phyloP scores from a whole-genome alignment of 345 rosid species.

The Trapa bicornis region DNA sequence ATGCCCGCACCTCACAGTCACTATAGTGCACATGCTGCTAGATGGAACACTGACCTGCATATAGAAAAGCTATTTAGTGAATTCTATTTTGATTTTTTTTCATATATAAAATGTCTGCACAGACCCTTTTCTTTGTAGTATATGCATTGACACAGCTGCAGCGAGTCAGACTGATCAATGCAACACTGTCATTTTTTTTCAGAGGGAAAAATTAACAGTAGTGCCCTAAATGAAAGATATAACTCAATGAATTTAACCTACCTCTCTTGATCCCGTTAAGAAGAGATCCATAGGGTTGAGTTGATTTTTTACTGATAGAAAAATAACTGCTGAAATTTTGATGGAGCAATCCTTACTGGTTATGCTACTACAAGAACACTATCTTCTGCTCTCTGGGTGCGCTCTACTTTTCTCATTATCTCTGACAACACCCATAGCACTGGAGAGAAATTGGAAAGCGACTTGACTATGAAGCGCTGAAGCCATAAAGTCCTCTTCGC shows the following conservation, averaged over 20 bases:
- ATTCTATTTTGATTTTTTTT: too few species aligned
- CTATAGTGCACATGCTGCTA: slow-evolving; percentile 50
- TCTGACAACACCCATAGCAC: slow-evolving; percentile 13
- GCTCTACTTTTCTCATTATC: slow-evolving; percentile 7
- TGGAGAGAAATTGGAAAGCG: slow-evolving; percentile 12
- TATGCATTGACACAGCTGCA: too few species aligned
- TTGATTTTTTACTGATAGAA: background rate
- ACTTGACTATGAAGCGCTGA: slow-evolving; percentile 13
- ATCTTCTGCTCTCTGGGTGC: slow-evolving; percentile 6
- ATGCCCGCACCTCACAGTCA: slow-evolving; percentile 94
- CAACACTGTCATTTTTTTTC: too few species aligned
- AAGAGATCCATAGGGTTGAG: background rate
- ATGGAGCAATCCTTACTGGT: background rate
- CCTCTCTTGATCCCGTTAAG: background rate
- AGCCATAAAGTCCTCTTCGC: slow-evolving; percentile 7
- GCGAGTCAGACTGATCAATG: too few species aligned
- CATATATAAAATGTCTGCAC: too few species aligned
- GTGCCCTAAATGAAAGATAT: too few species aligned
- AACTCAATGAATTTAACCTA: background rate
- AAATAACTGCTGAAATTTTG: background rate
- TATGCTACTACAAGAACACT: background rate
- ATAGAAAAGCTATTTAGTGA: background rate
- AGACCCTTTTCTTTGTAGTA: too few species aligned
- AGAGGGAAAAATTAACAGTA: too few species aligned
- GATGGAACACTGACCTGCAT: slow-evolving; percentile 79